Percentiles rank a stretch among this genome's conserved stretches.
phyloP scores from a whole-genome alignment of 257 asterid genomes.

The Fraxinus excelsior region DNA sequence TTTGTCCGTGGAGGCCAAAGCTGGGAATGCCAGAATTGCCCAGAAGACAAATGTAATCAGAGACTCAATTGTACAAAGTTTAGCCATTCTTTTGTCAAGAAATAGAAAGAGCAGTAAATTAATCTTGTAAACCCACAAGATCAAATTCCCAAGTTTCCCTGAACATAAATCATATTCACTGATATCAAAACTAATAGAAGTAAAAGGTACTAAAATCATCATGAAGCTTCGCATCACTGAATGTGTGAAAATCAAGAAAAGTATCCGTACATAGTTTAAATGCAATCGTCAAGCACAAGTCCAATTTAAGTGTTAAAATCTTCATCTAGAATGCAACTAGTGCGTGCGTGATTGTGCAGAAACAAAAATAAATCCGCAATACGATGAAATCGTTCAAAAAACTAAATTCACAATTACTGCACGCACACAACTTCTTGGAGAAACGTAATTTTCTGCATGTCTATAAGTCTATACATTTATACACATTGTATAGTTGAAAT shows the following conservation, averaged over 20 bases:
- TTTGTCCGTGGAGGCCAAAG: slow-evolving; percentile 61
- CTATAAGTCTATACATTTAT: background rate
- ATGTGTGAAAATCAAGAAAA: slow-evolving; percentile 49
- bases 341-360: background rate
- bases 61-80: slow-evolving; percentile 21
- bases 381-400: slow-evolving; percentile 18
- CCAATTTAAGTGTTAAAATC: background rate
- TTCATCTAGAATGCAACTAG: background rate
- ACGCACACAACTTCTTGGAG: background rate
- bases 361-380: background rate
- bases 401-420: slow-evolving; percentile 6
- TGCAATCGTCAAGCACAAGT: background rate
- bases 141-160: slow-evolving; percentile 12
- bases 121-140: background rate
- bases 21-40: slow-evolving; percentile 36
- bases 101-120: background rate
- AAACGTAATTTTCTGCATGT: background rate
- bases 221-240: slow-evolving; percentile 43
- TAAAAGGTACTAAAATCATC: slow-evolving; percentile 21
- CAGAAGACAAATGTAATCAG: slow-evolving; percentile 35
- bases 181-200: slow-evolving; percentile 26
- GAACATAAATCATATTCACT: slow-evolving; percentile 7
- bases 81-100: slow-evolving; percentile 40
- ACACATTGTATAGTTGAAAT: slow-evolving; percentile 8
- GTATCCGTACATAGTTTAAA: slow-evolving; percentile 37